Evolutionary conservation across 2,329 filamentous ascomycete species (phyloP).

Genomic region (Microcyclospora tardicrescens): DNA sequence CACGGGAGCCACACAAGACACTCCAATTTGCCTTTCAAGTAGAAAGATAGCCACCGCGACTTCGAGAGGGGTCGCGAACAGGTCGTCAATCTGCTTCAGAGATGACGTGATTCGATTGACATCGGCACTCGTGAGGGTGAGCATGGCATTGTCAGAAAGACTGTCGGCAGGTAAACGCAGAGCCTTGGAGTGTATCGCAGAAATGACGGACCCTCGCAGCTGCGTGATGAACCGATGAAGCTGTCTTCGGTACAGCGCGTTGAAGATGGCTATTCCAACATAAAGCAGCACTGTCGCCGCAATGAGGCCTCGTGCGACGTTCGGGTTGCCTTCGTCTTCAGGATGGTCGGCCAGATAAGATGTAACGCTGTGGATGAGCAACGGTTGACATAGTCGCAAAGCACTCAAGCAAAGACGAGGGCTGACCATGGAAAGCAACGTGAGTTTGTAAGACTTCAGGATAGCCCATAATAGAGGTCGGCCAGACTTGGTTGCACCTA

Average conservation of each 20-base stretch:
- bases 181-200: slow-evolving; percentile 7
- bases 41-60: slow-evolving; percentile 11
- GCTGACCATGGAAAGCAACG: slow-evolving; percentile 3
- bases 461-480: slow-evolving; percentile 3
- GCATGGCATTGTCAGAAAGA: slow-evolving; percentile 6
- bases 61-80: slow-evolving; percentile 12
- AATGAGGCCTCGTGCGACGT: slow-evolving; percentile 4
- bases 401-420: slow-evolving; percentile 9
- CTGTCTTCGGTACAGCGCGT: slow-evolving; percentile 8
- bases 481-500: neutral
- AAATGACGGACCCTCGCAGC: slow-evolving; percentile 8
- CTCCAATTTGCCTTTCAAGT: slow-evolving; percentile 8
- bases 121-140: slow-evolving; percentile 12
- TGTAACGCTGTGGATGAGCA: slow-evolving; percentile 8
- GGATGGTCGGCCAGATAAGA: slow-evolving; percentile 3
- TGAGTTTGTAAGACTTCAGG: slow-evolving; percentile 1
- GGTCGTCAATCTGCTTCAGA: slow-evolving; percentile 7
- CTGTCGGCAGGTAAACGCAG: slow-evolving; percentile 5
- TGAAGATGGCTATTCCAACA: slow-evolving; percentile 7
- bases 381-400: slow-evolving; percentile 9
- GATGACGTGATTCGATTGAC: slow-evolving; percentile 8
- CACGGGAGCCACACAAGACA: slow-evolving; percentile 9
- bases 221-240: slow-evolving; percentile 11
- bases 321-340: slow-evolving; percentile 1
- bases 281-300: slow-evolving; percentile 9